A percentile compares a stretch with the other conserved stretches of the same genome.
Evolutionary conservation across 345 rosid genomes (phyloP).

Genomic region (Lepidium africanum): DNA sequence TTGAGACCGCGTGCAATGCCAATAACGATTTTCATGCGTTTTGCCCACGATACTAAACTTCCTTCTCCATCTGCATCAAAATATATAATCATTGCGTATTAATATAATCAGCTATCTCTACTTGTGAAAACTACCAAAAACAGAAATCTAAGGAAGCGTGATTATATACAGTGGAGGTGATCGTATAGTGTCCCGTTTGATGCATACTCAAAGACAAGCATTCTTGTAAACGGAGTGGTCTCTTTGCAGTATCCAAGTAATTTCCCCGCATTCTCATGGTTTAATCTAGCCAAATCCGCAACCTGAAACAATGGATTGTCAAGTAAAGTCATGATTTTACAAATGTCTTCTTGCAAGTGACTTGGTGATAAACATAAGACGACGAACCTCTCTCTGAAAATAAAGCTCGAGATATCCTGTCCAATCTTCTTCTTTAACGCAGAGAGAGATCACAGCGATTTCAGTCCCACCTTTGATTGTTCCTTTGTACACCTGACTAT

Average conservation of each 20-base stretch:
- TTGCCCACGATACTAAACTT: constrained; percentile 76
- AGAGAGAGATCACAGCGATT: constrained; percentile 81
- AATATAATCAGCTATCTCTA: neutral
- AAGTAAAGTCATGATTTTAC: neutral
- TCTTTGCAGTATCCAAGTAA: constrained; percentile 89
- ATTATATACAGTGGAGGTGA: constrained; percentile 79
- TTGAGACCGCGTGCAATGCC: constrained; percentile 85
- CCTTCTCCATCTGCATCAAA: constrained; percentile 81
- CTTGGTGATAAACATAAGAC: neutral
- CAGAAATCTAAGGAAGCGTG: constrained; percentile 4
- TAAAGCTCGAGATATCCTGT: constrained; percentile 82
- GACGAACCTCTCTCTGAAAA: constrained; percentile 78
- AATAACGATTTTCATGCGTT: constrained; percentile 75
- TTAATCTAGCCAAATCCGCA: constrained; percentile 84
- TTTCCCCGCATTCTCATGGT: constrained; percentile 72
- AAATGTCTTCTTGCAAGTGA: neutral
- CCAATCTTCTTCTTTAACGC: constrained; percentile 86
- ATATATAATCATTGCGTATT: neutral
- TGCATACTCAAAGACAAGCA: constrained; percentile 95
- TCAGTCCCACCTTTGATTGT: constrained; percentile 74
- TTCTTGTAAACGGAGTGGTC: constrained; percentile 72
- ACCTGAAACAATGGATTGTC: constrained; percentile 48
- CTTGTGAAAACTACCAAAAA: neutral
- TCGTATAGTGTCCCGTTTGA: constrained; percentile 93
- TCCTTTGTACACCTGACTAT: constrained; percentile 89